Evolutionary conservation across 331 rosid species (phyloP).

Genomic region (Telfairia occidentalis): DNA sequence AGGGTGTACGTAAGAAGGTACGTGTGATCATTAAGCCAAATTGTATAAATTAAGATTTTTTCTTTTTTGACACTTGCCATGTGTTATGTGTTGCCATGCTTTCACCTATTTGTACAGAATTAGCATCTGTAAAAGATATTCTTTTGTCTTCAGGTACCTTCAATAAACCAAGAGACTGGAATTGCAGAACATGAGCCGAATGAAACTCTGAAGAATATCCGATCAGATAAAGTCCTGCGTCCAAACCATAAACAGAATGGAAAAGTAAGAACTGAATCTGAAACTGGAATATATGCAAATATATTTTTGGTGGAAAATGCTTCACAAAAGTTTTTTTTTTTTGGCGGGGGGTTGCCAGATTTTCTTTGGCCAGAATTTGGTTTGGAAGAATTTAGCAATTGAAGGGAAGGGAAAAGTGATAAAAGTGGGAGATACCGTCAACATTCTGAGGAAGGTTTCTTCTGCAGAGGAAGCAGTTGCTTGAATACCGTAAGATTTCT

Average conservation of each 20-base stretch:
- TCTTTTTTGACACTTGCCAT: neutral
- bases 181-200: slow-evolving; percentile 45
- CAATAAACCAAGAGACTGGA: slow-evolving; percentile 60
- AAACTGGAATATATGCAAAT: slow-evolving; percentile 1
- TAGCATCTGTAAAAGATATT: neutral
- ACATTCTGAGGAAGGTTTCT: slow-evolving; percentile 40
- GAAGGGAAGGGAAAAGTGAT: slow-evolving; percentile 36
- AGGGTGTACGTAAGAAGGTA: neutral
- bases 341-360: slow-evolving; percentile 36
- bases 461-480: slow-evolving; percentile 58
- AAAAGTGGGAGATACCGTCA: slow-evolving; percentile 52
- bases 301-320: neutral
- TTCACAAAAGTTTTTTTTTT: neutral
- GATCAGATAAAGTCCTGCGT: slow-evolving; percentile 58
- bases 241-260: slow-evolving; percentile 47
- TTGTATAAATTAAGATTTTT: neutral
- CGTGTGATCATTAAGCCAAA: neutral
- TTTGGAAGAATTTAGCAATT: slow-evolving; percentile 36
- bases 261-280: slow-evolving; percentile 33
- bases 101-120: neutral
- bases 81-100: neutral
- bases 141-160: slow-evolving; percentile 43
- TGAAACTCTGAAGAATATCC: slow-evolving; percentile 34
- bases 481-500: slow-evolving; percentile 22
- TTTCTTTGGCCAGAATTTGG: slow-evolving; percentile 76